Percentiles rank a stretch among this genome's conserved stretches.
phyloP scores from a whole-genome alignment of 257 asterid species.

The Avicennia marina region DNA sequence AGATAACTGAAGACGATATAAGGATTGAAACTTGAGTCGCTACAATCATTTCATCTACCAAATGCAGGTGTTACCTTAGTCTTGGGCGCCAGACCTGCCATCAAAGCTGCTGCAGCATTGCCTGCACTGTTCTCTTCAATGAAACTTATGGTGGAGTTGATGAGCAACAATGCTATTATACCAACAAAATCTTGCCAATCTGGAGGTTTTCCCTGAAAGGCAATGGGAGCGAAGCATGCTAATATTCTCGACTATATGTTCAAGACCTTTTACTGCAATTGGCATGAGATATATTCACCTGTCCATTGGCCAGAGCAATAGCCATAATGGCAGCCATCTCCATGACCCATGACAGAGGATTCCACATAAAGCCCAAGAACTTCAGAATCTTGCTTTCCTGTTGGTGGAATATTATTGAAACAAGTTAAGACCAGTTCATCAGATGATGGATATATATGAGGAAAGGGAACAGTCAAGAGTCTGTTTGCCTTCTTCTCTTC shows the following conservation, averaged over 20 bases:
- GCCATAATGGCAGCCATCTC: constrained; percentile 79
- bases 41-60: not conserved
- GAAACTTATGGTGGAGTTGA: constrained; percentile 72
- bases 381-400: constrained; percentile 65
- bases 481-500: constrained; percentile 69
- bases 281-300: constrained; percentile 22
- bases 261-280: no score
- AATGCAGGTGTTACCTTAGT: constrained; percentile 33
- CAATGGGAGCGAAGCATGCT: no score
- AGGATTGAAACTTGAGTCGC: not conserved
- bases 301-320: constrained; percentile 68
- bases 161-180: constrained; percentile 40
- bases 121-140: constrained; percentile 76
- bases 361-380: constrained; percentile 84
- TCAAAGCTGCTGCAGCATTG: constrained; percentile 69
- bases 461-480: no score
- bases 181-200: constrained; percentile 82
- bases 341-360: constrained; percentile 91
- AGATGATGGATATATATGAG: no score
- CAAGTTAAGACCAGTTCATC: no score
- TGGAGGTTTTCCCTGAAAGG: constrained; percentile 54
- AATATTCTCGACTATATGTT: not conserved
- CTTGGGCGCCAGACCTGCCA: constrained; percentile 74
- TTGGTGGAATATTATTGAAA: not conserved
- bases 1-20: not conserved